Conservation (phyloP, 2,329 filamentous ascomycete genomes). For the Endothia cerciana region DNA sequence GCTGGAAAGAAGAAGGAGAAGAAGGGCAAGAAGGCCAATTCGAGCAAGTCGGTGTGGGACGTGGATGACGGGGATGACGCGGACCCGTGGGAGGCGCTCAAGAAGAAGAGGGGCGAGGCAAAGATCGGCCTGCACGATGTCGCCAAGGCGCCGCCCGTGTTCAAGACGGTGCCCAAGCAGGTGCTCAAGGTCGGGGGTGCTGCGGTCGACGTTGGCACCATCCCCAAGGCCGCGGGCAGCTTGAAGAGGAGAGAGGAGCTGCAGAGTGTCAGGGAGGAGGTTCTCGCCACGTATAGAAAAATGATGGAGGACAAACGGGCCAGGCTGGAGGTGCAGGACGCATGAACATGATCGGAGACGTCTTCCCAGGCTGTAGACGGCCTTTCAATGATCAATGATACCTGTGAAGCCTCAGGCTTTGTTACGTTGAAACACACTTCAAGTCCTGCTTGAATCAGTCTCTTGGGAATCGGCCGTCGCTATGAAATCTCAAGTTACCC, state of each 20-base stretch:
- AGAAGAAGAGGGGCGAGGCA: constrained; percentile 64
- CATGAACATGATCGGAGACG: neutral
- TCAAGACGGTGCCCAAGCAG: constrained; percentile 65
- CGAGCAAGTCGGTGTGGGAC: constrained; percentile 43
- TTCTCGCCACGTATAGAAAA: constrained; percentile 75
- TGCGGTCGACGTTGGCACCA: constrained; percentile 67
- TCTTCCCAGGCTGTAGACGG: neutral
- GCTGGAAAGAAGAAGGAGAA: constrained; percentile 44
- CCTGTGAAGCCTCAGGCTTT: neutral
- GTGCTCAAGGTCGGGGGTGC: constrained; percentile 69
- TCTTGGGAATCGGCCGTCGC: neutral
- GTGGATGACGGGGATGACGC: constrained; percentile 59
- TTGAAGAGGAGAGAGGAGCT: constrained; percentile 74
- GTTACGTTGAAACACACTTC: neutral
- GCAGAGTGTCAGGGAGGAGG: constrained; percentile 66
- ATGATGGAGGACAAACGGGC: constrained; percentile 64
- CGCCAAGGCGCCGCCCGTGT: constrained; percentile 75
- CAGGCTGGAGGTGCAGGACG: neutral
- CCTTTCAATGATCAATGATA: neutral
- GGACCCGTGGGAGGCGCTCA: constrained; percentile 76
- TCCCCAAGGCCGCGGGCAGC: constrained; percentile 72
- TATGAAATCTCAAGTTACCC: too few species aligned
- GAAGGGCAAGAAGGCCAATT: constrained; percentile 48
- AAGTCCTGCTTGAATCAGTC: neutral
- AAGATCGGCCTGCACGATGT: constrained; percentile 60